Conservation (phyloP, 1,284 basidiomycete species). For the Sphaerobolus stellatus region DNA sequence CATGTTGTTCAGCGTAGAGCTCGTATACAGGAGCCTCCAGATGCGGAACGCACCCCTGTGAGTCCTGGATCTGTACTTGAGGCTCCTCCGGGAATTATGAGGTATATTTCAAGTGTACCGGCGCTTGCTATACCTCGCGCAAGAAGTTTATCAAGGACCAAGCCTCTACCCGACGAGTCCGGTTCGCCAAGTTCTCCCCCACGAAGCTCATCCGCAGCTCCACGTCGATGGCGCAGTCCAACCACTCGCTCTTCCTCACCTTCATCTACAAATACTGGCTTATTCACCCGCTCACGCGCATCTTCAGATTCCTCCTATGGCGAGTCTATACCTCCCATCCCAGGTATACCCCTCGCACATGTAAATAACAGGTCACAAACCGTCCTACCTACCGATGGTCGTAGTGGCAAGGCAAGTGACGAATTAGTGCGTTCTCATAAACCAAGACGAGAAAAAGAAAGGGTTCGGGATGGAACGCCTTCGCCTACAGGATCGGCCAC, state of each 20-base stretch:
- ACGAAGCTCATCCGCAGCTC: conserved; percentile 21
- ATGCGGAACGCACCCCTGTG: conserved; percentile 1
- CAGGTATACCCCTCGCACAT: conserved; percentile 16
- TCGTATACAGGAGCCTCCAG: neutral
- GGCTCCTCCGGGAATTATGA: conserved; percentile 11
- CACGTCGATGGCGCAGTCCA: conserved; percentile 36
- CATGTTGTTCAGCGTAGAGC: conserved; percentile 23
- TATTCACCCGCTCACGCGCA: conserved; percentile 51
- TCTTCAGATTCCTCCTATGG: conserved; percentile 53
- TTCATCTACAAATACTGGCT: conserved; percentile 51
- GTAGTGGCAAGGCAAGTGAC: conserved; percentile 27
- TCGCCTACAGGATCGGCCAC: conserved; percentile 1
- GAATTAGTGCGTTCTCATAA: conserved; percentile 53
- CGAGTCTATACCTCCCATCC: conserved; percentile 42
- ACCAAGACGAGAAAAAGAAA: conserved; percentile 33
- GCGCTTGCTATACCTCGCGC: conserved; percentile 9
- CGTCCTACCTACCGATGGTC: conserved; percentile 14
- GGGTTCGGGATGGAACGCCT: neutral
- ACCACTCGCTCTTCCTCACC: conserved; percentile 55
- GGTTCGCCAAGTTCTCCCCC: conserved; percentile 18
- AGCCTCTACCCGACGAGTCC: conserved; percentile 13
- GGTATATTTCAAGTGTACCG: conserved; percentile 16
- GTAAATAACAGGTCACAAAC: neutral
- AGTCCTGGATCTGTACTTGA: neutral
- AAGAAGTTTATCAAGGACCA: no score